These are phyloP conservation scores for Rhynchosporium graminicola DNA, from an alignment of 2,329 filamentous ascomycete genomes.

Conservation along the genomic window DNA sequence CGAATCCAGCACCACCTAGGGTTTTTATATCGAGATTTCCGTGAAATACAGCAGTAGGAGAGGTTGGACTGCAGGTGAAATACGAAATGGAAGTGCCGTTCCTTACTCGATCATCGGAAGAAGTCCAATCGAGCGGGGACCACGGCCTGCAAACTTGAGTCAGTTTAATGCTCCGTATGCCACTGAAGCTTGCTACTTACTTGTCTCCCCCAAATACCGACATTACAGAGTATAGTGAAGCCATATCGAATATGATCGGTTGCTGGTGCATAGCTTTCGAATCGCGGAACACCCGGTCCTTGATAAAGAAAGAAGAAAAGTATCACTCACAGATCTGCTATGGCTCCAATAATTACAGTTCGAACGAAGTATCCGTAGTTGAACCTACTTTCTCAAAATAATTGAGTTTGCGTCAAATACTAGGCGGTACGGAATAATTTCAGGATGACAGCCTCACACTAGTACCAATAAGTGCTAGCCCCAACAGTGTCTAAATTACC, in stretches of 20 bases:
- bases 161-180: background rate
- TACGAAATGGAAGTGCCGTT: slow-evolving; percentile 66
- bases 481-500: background rate
- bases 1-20: slow-evolving; percentile 80
- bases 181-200: slow-evolving; percentile 23
- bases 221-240: slow-evolving; percentile 11
- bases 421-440: too few relatives aligned
- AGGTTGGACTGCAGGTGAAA: slow-evolving; percentile 43
- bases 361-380: too few relatives aligned
- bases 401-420: too few relatives aligned
- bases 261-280: background rate
- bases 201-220: slow-evolving; percentile 35
- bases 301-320: background rate
- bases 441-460: too few relatives aligned
- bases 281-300: too few relatives aligned
- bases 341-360: too few relatives aligned
- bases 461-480: background rate
- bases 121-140: slow-evolving; percentile 62
- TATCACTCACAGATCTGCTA: slow-evolving; percentile 17
- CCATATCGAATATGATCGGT: slow-evolving; percentile 15
- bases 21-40: slow-evolving; percentile 72
- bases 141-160: slow-evolving; percentile 52
- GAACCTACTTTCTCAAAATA: too few relatives aligned
- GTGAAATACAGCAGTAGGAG: slow-evolving; percentile 54
- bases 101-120: slow-evolving; percentile 75